Conservation (phyloP, 176 grass and related monocot species). For the Hordeum vulgare region MorexV3_pseudomolecules_assembly NC_058518.1:41486385-41486884, state of each 20-base stretch:
- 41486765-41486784: too few species aligned
- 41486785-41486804: too few species aligned
- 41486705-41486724: neutral
- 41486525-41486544: neutral
- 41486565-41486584: neutral
- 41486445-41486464: neutral
- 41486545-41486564: neutral
- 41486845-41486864: neutral
- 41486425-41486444: neutral
- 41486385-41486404: neutral
- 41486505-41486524: neutral
- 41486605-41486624: neutral
- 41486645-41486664: slow-evolving; percentile 7
- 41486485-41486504: neutral
- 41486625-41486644: neutral
- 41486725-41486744: neutral
- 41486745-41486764: too few species aligned
- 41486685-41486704: neutral
- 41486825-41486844: neutral
- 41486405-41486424: neutral
- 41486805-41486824: too few species aligned
- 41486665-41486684: neutral
- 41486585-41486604: neutral
- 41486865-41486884: too few species aligned
- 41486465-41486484: too few species aligned